A percentile compares a stretch with the other conserved stretches of the same genome.
These are phyloP conservation scores for Passiflora organensis DNA, from an alignment of 345 rosid species.

Conservation along the genomic window DNA sequence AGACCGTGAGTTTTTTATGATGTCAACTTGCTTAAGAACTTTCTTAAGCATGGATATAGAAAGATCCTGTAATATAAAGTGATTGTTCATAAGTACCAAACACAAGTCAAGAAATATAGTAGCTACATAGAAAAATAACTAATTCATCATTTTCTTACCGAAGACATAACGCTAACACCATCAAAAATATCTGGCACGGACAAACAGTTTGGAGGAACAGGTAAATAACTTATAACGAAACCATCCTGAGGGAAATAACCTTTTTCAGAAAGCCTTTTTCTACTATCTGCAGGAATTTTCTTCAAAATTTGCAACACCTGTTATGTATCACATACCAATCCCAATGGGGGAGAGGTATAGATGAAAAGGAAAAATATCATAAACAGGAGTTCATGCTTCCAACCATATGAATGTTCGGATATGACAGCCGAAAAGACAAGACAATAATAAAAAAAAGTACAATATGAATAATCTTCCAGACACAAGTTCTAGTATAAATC, in stretches of 20 bases:
- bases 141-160: slow-evolving; percentile 45
- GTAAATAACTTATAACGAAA: slow-evolving; percentile 61
- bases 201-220: slow-evolving; percentile 95
- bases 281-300: slow-evolving; percentile 59
- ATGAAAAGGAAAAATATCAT: neutral
- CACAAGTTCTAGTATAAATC: too few species aligned
- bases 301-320: slow-evolving; percentile 78
- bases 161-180: slow-evolving; percentile 74
- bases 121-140: slow-evolving; percentile 6
- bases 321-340: slow-evolving; percentile 3
- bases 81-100: neutral
- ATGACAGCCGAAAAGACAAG: too few species aligned
- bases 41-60: slow-evolving; percentile 67
- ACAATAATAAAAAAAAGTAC: too few species aligned
- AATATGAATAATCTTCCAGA: too few species aligned
- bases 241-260: slow-evolving; percentile 95
- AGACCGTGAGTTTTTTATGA: slow-evolving; percentile 65
- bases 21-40: slow-evolving; percentile 65
- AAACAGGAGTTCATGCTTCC: too few species aligned
- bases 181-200: slow-evolving; percentile 87
- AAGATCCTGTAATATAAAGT: slow-evolving; percentile 58
- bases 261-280: slow-evolving; percentile 64
- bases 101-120: neutral
- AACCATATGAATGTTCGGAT: too few species aligned
- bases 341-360: neutral